A percentile compares a stretch with the other conserved stretches of the same genome.
Conservation (phyloP, 2,329 filamentous ascomycete species). For the Atkinsonella hypoxylon region DNA sequence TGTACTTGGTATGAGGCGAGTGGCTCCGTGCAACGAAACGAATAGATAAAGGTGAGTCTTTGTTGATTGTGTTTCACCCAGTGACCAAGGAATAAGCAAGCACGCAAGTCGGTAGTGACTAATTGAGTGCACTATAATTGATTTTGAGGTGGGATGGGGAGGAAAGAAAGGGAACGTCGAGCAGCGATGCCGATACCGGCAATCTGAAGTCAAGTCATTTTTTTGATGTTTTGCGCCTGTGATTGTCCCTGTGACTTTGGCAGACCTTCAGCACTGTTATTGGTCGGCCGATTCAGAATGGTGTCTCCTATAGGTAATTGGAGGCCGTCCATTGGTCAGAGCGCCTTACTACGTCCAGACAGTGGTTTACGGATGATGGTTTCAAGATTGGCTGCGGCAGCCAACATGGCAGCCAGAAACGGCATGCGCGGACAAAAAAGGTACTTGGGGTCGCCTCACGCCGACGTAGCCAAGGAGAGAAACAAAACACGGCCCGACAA, state of each 20-base stretch:
- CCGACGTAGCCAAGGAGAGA: too few relatives aligned
- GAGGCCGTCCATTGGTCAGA: constrained; percentile 7
- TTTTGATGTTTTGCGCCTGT: constrained; percentile 16
- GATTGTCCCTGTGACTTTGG: constrained; percentile 23
- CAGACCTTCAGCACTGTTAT: neutral
- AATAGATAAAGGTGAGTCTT: neutral
- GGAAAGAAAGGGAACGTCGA: constrained; percentile 9
- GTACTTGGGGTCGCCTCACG: too few relatives aligned
- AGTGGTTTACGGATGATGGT: too few relatives aligned
- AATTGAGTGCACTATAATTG: constrained; percentile 1
- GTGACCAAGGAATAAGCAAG: neutral
- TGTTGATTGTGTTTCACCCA: neutral
- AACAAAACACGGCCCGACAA: too few relatives aligned
- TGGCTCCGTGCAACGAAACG: neutral
- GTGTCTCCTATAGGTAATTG: constrained; percentile 9
- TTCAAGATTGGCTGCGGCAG: too few relatives aligned
- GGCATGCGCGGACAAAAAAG: too few relatives aligned
- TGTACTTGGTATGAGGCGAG: neutral
- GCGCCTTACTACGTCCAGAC: too few relatives aligned
- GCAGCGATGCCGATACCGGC: constrained; percentile 18
- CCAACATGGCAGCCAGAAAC: too few relatives aligned
- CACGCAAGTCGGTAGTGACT: neutral
- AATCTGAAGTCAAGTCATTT: constrained; percentile 13
- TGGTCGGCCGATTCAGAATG: neutral
- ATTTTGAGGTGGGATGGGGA: neutral